Conservation (phyloP, 2,329 filamentous ascomycete genomes). For the Ceratocystis huliohia region DNA sequence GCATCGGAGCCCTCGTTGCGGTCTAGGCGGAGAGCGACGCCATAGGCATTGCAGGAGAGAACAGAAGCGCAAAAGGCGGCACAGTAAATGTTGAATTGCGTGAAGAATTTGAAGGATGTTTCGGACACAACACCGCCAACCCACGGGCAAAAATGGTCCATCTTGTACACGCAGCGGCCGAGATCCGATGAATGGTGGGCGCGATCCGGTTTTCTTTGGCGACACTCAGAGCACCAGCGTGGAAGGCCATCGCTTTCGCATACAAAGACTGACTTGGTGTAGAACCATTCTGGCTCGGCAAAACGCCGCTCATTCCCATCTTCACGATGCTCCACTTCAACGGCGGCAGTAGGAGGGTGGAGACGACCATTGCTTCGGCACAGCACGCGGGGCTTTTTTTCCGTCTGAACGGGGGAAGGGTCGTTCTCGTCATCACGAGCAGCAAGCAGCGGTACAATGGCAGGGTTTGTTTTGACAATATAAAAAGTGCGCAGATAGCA, state of each 20-base stretch:
- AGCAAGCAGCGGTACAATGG: constrained; percentile 53
- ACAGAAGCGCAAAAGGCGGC: constrained; percentile 52
- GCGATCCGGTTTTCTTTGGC: constrained; percentile 77
- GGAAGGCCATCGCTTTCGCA: constrained; percentile 77
- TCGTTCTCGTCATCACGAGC: constrained; percentile 5
- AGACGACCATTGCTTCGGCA: constrained; percentile 8
- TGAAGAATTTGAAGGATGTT: constrained; percentile 82
- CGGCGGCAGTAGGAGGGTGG: constrained; percentile 14
- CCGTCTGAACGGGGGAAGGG: not conserved
- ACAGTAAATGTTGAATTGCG: constrained; percentile 71
- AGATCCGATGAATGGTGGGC: constrained; percentile 78
- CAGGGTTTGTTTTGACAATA: constrained; percentile 57
- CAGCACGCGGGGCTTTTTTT: not conserved
- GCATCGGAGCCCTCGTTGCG: constrained; percentile 37
- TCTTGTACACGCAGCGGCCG: constrained; percentile 68
- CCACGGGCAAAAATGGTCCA: constrained; percentile 96
- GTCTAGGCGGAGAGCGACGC: constrained; percentile 42
- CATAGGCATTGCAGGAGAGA: constrained; percentile 51
- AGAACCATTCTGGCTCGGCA: constrained; percentile 61
- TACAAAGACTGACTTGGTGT: constrained; percentile 69
- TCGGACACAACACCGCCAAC: constrained; percentile 89
- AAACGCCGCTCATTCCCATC: constrained; percentile 33
- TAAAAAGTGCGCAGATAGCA: constrained; percentile 61
- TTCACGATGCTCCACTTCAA: constrained; percentile 33
- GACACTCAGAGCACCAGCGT: constrained; percentile 72